Evolutionary conservation across 345 rosid genomes (phyloP).

Genomic region (Gossypium turneri): DNA sequence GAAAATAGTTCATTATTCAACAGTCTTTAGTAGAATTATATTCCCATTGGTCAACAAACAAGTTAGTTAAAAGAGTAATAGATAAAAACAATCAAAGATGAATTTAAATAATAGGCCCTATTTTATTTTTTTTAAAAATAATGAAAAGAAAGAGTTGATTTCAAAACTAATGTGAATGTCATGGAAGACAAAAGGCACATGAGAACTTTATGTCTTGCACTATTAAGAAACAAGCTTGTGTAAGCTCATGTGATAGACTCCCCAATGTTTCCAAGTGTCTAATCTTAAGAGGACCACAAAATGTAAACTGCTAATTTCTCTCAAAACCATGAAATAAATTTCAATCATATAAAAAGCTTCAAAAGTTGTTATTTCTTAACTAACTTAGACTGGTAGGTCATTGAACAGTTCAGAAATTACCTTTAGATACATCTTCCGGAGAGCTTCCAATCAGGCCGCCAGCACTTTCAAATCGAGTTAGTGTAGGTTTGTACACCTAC

Average conservation of each 20-base stretch:
- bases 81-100: background rate
- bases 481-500: constrained; percentile 84
- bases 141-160: background rate
- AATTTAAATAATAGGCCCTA: background rate
- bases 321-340: constrained; percentile 4
- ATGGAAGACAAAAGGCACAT: background rate
- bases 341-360: constrained; percentile 4
- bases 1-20: background rate
- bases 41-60: background rate
- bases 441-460: constrained; percentile 74
- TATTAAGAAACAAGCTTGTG: background rate
- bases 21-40: too few relatives aligned
- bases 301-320: background rate
- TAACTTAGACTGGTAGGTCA: constrained; percentile 1
- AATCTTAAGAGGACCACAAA: background rate
- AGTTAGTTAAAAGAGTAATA: background rate
- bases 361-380: background rate
- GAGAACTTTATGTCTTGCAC: background rate
- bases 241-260: background rate
- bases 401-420: constrained; percentile 33
- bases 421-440: constrained; percentile 76
- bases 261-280: background rate
- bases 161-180: background rate
- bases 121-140: background rate
- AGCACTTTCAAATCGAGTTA: constrained; percentile 53